Base-by-base conservation (phyloP, 768 basidiomycete genomes). In the Boletus fagicola region DNA sequence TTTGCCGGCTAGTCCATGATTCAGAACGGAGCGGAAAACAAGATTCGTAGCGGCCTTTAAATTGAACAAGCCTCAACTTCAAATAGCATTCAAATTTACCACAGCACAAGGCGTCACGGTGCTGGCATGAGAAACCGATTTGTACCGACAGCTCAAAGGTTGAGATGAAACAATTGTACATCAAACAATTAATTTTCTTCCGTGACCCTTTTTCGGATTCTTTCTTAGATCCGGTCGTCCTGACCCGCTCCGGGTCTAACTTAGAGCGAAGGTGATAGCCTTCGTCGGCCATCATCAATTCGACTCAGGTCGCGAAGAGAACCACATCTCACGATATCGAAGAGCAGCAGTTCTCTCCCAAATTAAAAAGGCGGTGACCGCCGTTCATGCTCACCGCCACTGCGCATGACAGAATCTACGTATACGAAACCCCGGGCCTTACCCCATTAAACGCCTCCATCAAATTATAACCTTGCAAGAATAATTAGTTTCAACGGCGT, bases 231-330 rank as follows among this genome's bases (percentile, higher is more conserved):
- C 44, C 44, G 49, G 44, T 44, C 38, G 26, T 40, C 39, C 33
- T 44, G 6, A 26, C 60, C 48, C 45, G 24, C 52, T 22, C 53
- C 49, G 20, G 49, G 58, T 30, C 50, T 43, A 54, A 61, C 65
- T 64, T 54, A 20, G 10, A 65, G 45, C 49, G 65, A 67, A 67
- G 65, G 35, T 60, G 61, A 67, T 68, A 68, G 10, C 59, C 65
- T 68, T 67, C 57, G 59, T 57, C 65, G 51, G 61, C 64, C 57
- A 64, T 66, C 50, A 62, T 28, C 49, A 49, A 49, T 55, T 59
- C 42, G 44, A 46, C 54, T 59, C 56, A 31, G 35, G 56, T 33
- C 49, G 49, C 51, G 50, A 60, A 65, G 57, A 52, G 65, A 64
- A 64, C 63, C 12, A 11, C 49, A 30, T 24, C n/a, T 20, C 24